These are phyloP conservation scores for Lactarius psammicola DNA, from an alignment of 768 basidiomycete genomes.

Conservation along the genomic window DNA sequence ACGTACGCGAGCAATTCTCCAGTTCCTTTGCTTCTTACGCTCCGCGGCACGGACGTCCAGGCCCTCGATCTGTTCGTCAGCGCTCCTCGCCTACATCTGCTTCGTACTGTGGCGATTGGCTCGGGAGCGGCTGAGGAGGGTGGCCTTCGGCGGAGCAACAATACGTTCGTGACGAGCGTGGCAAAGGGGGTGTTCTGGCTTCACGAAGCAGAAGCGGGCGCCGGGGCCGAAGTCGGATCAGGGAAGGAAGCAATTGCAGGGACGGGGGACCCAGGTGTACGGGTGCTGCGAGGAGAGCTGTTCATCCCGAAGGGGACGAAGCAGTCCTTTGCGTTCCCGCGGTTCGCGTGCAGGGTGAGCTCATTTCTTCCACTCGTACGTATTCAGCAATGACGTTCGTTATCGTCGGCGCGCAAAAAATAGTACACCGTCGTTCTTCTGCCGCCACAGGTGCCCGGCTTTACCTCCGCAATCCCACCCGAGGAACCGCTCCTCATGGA, in stretches of 20 bases:
- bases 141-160: constrained; percentile 43
- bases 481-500: constrained; percentile 40
- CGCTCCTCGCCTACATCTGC: constrained; percentile 44
- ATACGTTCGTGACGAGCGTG: constrained; percentile 43
- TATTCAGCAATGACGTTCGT: background rate
- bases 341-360: constrained; percentile 50
- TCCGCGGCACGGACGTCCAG: constrained; percentile 45
- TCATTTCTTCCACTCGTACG: background rate
- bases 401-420: background rate
- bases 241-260: background rate
- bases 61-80: constrained; percentile 50
- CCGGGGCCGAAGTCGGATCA: constrained; percentile 18
- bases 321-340: constrained; percentile 44
- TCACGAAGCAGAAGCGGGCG: constrained; percentile 35
- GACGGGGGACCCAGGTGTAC: constrained; percentile 30
- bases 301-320: constrained; percentile 46
- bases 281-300: constrained; percentile 51
- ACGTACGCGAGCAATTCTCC: constrained; percentile 51
- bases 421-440: constrained; percentile 49
- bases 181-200: constrained; percentile 54
- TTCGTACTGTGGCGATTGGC: constrained; percentile 50
- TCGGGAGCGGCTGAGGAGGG: constrained; percentile 1
- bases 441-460: constrained; percentile 45
- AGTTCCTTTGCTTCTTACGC: constrained; percentile 49
- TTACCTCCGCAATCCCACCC: constrained; percentile 34